Conservation (phyloP, 2,329 filamentous ascomycete genomes). For the Fusarium sambucinum region DNA sequence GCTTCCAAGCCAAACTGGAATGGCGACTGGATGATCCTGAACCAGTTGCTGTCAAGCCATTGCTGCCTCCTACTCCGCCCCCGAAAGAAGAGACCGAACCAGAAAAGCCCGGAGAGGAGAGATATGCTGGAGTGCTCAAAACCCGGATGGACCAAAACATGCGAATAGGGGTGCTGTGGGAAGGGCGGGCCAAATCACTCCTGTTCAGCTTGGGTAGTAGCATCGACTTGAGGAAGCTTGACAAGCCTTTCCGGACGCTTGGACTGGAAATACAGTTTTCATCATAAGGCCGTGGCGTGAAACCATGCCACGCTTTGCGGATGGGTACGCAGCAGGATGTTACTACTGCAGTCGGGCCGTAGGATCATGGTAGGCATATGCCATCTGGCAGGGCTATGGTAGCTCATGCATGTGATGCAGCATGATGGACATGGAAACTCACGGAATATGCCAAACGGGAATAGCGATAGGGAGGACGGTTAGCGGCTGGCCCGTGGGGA, state of each 20-base stretch:
- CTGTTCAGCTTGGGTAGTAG: conserved; percentile 91
- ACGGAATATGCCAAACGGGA: conserved; percentile 5
- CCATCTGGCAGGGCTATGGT: conserved; percentile 9
- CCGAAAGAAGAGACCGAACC: conserved; percentile 29
- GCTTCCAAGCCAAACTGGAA: conserved; percentile 67
- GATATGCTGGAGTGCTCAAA: conserved; percentile 89
- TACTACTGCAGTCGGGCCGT: conserved; percentile 20
- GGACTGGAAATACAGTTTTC: conserved; percentile 87
- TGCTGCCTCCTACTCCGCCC: conserved; percentile 6
- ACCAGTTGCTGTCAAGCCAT: conserved; percentile 26
- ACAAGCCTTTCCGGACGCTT: conserved; percentile 81
- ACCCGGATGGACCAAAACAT: conserved; percentile 89
- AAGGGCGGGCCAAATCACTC: conserved; percentile 90
- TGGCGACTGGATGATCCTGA: conserved; percentile 60
- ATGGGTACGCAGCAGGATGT: conserved; percentile 11
- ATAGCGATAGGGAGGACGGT: conserved; percentile 13
- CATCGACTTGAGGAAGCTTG: conserved; percentile 80
- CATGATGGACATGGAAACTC: conserved; percentile 8
- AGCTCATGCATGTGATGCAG: conserved; percentile 11
- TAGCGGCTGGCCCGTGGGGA: not conserved
- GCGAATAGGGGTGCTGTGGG: conserved; percentile 89
- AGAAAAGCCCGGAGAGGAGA: conserved; percentile 63
- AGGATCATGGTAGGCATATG: conserved; percentile 15
- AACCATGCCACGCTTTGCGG: not conserved
- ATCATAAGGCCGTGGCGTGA: conserved; percentile 63